Evolutionary conservation across 495 filamentous ascomycete genomes (phyloP).

Genomic region (Xylaria venustula): DNA sequence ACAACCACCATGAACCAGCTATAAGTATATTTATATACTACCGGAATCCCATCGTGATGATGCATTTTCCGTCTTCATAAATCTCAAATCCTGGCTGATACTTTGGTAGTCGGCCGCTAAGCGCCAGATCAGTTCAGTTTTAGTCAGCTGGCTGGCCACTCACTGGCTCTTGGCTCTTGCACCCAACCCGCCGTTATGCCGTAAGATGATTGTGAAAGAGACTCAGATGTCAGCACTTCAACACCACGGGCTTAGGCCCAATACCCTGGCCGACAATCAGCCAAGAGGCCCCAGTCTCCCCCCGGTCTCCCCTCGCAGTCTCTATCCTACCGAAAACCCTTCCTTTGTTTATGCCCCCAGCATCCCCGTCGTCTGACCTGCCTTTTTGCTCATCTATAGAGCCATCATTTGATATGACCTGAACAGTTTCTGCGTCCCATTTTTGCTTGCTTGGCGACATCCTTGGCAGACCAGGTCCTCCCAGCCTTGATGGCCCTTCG

Average conservation of each 20-base stretch:
- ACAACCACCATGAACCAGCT: no score
- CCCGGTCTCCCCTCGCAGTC: not conserved
- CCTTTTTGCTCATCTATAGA: not conserved
- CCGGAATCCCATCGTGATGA: no score
- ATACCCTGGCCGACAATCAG: not conserved
- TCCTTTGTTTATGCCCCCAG: not conserved
- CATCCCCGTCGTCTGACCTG: not conserved
- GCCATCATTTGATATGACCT: not conserved
- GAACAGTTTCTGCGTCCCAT: not conserved
- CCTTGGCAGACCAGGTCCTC: constrained; percentile 1
- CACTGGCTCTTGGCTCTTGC: not conserved
- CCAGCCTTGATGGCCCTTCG: not conserved
- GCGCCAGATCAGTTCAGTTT: not conserved
- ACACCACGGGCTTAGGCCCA: not conserved
- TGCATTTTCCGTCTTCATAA: not conserved
- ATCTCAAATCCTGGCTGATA: not conserved
- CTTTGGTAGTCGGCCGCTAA: not conserved
- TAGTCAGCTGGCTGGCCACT: not conserved
- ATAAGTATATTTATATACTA: no score
- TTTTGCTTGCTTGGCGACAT: not conserved
- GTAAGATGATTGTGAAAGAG: not conserved
- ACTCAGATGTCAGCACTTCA: not conserved
- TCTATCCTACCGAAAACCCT: not conserved
- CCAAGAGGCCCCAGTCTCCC: no score
- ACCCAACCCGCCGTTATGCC: not conserved